These are phyloP conservation scores for Skeletonema potamos DNA, from an alignment of 108 stramenopile genomes.

Conservation along the genomic window DNA sequence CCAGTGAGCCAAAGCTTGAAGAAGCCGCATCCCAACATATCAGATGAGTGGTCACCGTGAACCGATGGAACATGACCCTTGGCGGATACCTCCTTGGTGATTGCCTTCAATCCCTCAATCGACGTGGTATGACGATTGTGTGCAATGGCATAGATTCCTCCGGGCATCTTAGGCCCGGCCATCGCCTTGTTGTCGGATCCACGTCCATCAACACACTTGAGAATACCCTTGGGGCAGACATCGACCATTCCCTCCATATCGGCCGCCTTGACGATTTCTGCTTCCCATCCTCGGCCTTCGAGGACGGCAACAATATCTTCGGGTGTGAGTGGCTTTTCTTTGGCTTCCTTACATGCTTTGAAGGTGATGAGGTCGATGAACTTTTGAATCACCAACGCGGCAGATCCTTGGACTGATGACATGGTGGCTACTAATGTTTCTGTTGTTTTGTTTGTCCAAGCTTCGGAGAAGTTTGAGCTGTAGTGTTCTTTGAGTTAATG, in stretches of 20 bases:
- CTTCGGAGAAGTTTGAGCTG: too few relatives aligned
- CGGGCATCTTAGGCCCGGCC: conserved; percentile 20
- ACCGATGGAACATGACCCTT: conserved; percentile 26
- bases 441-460: too few relatives aligned
- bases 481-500: too few relatives aligned
- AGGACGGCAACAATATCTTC: conserved; percentile 14
- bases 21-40: conserved; percentile 15
- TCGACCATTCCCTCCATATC: conserved; percentile 6
- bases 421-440: too few relatives aligned
- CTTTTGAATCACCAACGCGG: too few relatives aligned
- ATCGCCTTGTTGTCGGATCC: conserved; percentile 14
- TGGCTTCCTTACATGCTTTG: not conserved
- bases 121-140: conserved; percentile 16
- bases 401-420: too few relatives aligned
- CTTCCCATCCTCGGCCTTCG: conserved; percentile 21
- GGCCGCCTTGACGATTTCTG: not conserved
- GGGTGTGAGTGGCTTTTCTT: not conserved
- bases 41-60: conserved; percentile 17
- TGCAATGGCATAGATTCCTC: conserved; percentile 32
- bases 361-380: not conserved
- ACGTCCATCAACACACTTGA: conserved; percentile 34
- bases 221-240: conserved; percentile 6
- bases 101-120: conserved; percentile 7
- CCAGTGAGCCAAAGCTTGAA: conserved; percentile 32
- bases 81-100: conserved; percentile 7